Evolutionary conservation across 139 green algal genomes (phyloP).

Genomic region (Micractinium sp.): DNA sequence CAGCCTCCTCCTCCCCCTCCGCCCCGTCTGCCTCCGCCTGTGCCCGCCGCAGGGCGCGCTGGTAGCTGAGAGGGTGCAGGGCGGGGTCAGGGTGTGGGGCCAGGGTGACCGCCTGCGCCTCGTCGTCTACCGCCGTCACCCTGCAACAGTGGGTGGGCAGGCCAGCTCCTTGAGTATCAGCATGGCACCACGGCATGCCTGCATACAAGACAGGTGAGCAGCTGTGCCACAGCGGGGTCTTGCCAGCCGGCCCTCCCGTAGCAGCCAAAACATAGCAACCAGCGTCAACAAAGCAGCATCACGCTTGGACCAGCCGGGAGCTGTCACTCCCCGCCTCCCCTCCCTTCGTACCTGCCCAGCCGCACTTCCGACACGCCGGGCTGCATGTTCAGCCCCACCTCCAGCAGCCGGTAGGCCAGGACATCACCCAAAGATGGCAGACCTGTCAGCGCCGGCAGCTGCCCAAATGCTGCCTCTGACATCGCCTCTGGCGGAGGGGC

Average conservation of each 20-base stretch:
- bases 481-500: neutral
- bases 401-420: slow-evolving; percentile 48
- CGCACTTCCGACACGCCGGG: slow-evolving; percentile 33
- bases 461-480: slow-evolving; percentile 8
- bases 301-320: neutral
- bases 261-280: no score
- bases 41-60: neutral
- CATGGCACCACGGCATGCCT: neutral
- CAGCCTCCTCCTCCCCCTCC: neutral
- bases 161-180: no score
- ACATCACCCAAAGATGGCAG: slow-evolving; percentile 16
- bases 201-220: neutral
- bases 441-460: slow-evolving; percentile 11
- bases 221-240: no score
- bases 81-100: slow-evolving; percentile 34
- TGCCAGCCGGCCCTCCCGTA: no score
- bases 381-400: slow-evolving; percentile 39
- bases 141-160: neutral
- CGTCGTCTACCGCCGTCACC: neutral
- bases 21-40: neutral
- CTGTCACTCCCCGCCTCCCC: neutral
- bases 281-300: neutral
- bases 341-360: neutral
- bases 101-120: neutral
- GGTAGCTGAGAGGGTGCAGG: slow-evolving; percentile 12